phyloP scores from a whole-genome alignment of 2,329 filamentous ascomycete genomes.

The Microdochium bolleyi region DNA sequence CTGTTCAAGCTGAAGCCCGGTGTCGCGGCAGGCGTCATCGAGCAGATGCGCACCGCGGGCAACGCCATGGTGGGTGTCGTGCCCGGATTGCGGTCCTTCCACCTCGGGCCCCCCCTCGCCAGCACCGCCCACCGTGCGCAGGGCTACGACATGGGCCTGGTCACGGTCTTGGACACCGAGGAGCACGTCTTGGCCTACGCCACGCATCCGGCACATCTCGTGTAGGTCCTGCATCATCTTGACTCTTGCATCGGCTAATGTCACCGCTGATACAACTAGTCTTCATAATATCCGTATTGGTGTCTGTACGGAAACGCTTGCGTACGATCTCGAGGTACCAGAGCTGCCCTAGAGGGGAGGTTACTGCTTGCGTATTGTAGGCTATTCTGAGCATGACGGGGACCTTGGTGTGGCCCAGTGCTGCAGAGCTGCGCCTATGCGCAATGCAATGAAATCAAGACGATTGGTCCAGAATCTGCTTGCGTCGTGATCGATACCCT shows the following conservation, averaged over 20 bases:
- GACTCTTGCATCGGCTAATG: background rate
- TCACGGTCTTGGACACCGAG: conserved; percentile 9
- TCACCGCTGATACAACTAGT: background rate
- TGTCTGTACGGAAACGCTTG: background rate
- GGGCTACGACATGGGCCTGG: conserved; percentile 9
- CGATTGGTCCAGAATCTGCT: too few species aligned
- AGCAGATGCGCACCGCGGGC: background rate
- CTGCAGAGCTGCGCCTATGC: too few species aligned
- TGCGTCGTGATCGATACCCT: too few species aligned
- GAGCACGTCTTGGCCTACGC: conserved; percentile 9
- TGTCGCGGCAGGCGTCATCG: background rate
- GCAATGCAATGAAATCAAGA: too few species aligned
- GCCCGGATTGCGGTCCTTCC: conserved; percentile 1
- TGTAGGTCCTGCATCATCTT: background rate
- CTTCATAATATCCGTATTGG: background rate
- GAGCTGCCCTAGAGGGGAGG: background rate
- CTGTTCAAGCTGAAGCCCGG: conserved; percentile 2
- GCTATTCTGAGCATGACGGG: too few species aligned
- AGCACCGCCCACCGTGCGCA: conserved; percentile 6
- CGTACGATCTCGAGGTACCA: background rate
- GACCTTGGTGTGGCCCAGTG: too few species aligned
- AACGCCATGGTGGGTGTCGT: conserved; percentile 2
- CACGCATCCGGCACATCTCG: conserved; percentile 7
- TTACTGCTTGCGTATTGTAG: too few species aligned
- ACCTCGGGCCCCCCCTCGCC: conserved; percentile 5